Conservation (phyloP, 371 early-diverging fungal genomes). For the Catenaria anguillulae region DNA sequence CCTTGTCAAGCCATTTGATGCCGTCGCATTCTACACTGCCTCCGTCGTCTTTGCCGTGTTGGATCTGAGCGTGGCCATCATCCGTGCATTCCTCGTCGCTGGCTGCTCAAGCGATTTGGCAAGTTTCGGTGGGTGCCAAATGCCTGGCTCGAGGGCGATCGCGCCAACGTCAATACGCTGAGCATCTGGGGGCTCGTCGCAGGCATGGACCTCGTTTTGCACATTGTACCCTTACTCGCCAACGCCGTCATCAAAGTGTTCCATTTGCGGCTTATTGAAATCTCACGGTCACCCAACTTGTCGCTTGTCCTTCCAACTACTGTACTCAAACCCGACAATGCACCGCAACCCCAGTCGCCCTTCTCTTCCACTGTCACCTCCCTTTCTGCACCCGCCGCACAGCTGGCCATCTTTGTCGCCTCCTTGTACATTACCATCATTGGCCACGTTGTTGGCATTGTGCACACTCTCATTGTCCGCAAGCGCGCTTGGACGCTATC, state of each 20-base stretch:
- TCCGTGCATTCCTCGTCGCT: neutral
- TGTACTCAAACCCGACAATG: too few species aligned
- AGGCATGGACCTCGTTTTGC: neutral
- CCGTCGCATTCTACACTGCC: neutral
- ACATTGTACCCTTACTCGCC: neutral
- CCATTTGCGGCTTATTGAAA: neutral
- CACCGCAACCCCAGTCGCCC: too few species aligned
- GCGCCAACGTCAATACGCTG: neutral
- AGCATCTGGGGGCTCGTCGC: slow-evolving; percentile 4
- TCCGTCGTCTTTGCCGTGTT: neutral
- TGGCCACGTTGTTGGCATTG: neutral
- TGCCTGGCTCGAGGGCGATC: neutral
- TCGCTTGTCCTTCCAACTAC: neutral
- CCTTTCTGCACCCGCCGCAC: neutral
- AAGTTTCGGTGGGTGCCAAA: too few species aligned
- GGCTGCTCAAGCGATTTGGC: too few species aligned
- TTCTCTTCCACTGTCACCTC: neutral
- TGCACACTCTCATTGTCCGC: neutral
- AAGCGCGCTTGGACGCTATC: neutral
- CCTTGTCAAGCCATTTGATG: neutral
- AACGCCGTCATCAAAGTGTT: neutral
- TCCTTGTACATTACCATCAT: neutral
- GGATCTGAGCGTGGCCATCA: neutral
- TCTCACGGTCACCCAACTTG: neutral
- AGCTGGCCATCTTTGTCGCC: neutral